These are phyloP conservation scores for Leishmania turanica DNA, from an alignment of 208 protist species.

Conservation along the genomic window DNA sequence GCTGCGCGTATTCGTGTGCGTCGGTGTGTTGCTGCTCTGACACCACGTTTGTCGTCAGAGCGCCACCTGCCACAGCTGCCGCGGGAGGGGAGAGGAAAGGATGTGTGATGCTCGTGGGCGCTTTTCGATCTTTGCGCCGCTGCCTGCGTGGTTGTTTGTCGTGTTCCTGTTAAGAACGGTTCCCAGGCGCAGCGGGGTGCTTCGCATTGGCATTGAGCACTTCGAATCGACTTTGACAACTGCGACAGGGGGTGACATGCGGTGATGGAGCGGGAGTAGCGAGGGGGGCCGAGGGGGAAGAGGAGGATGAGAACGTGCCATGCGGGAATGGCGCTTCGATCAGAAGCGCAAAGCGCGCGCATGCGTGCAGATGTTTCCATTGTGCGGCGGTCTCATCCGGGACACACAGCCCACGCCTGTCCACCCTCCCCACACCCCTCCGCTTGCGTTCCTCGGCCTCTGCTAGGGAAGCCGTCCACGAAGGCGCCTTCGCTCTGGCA, in stretches of 20 bases:
- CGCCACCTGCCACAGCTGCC: background rate
- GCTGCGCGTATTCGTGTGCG: background rate
- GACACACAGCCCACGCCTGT: background rate
- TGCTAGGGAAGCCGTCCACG: background rate
- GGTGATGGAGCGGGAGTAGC: background rate
- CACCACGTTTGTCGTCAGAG: background rate
- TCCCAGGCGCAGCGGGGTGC: background rate
- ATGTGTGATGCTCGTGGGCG: background rate
- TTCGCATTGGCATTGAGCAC: background rate
- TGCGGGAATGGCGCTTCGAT: background rate
- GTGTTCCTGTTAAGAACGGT: background rate
- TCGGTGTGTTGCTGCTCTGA: background rate
- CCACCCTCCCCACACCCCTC: background rate
- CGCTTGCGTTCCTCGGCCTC: too few relatives aligned
- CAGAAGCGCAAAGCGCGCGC: background rate
- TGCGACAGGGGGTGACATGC: background rate
- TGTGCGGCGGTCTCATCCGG: background rate
- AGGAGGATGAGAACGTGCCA: background rate
- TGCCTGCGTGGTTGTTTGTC: background rate
- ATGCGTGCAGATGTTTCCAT: background rate
- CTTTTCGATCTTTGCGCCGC: background rate
- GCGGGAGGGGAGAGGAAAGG: background rate
- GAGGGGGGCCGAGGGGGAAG: background rate
- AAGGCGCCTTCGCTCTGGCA: background rate
- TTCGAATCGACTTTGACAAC: background rate